These are phyloP conservation scores for Coniochaeta pulveracea DNA, from an alignment of 2,329 filamentous ascomycete species.

Conservation along the genomic window DNA sequence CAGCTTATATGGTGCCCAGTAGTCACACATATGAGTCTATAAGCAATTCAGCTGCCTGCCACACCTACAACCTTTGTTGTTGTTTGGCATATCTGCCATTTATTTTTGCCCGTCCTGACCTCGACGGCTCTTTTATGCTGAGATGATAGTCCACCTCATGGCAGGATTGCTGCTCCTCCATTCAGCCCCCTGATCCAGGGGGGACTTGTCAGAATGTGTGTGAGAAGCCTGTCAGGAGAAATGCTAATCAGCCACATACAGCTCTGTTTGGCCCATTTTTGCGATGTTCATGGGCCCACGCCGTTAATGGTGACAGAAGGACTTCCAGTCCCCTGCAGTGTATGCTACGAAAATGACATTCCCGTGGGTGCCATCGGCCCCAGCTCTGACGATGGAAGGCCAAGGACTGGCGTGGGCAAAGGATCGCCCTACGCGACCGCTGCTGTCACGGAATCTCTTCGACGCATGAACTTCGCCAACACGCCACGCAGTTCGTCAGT, in stretches of 20 bases:
- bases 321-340: conserved; percentile 46
- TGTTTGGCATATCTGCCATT: too few relatives aligned
- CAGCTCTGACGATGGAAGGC: conserved; percentile 18
- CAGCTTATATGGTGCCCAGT: too few relatives aligned
- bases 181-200: too few relatives aligned
- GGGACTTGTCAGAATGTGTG: conserved; percentile 1
- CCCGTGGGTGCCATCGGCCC: conserved; percentile 17
- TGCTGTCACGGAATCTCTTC: conserved; percentile 33
- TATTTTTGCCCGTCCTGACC: too few relatives aligned
- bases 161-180: too few relatives aligned
- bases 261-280: conserved; percentile 61
- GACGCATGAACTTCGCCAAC: conserved; percentile 30
- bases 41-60: too few relatives aligned
- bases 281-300: conserved; percentile 58
- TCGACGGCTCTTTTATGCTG: too few relatives aligned
- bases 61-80: too few relatives aligned
- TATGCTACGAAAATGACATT: conserved; percentile 40
- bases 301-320: conserved; percentile 61
- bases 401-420: conserved; percentile 27
- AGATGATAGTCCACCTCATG: too few relatives aligned
- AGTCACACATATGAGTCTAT: too few relatives aligned
- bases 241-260: conserved; percentile 35
- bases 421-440: conserved; percentile 20
- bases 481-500: conserved; percentile 29
- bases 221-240: conserved; percentile 7